Evolutionary conservation across 805 yeast species (phyloP), one percentile per base, ranked within the genome.

Genomic region (Lachancea cidri): DNA sequence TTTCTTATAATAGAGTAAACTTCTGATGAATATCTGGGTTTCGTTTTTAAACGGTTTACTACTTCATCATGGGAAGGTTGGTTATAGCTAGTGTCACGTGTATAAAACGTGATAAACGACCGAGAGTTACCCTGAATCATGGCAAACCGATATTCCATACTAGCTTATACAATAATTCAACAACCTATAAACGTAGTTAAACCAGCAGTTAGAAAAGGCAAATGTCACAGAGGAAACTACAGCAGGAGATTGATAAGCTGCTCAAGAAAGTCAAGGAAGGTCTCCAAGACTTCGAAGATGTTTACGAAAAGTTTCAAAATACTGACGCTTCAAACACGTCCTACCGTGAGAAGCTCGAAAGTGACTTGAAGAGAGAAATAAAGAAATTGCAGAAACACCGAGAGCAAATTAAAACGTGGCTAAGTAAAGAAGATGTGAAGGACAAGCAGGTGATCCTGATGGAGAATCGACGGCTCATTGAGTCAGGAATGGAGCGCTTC

Each of bases 331-430:
- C 50, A 17, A 83, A 83, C 53, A 83, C 78, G 49, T 80, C 95
- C 2, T 96, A 89, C 61, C 85, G 91, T 67, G 98, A 91, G 61
- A 91, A 91, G 63, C 73, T 93, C 44, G 98, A 93, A 62, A 75
- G 80, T 46, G 98, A 91, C 60, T 71, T 91, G 59, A 89, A 93
- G 67, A 82, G 93, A 55, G 98, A 93, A 64, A 89, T 93, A 65
- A 91, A 93, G 65, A 91, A 88, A 64, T 72, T 91, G 43, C 98
- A 91, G 61, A 79, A 96, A 60, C 80, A 83, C 53, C 76, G 98
- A 60, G 98, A 91, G 64, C 98, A 88, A 67, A 86, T 91, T 54
- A 91, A 91, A 67, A 84, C 85, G 43, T 91, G 98, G 98, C 67
- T 88, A 60, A 79, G 91, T 33, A 89, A 91, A 51, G 85, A 82